Evolutionary conservation across 106 monocot genomes (phyloP).

Genomic region (Iris macrosiphon): DNA sequence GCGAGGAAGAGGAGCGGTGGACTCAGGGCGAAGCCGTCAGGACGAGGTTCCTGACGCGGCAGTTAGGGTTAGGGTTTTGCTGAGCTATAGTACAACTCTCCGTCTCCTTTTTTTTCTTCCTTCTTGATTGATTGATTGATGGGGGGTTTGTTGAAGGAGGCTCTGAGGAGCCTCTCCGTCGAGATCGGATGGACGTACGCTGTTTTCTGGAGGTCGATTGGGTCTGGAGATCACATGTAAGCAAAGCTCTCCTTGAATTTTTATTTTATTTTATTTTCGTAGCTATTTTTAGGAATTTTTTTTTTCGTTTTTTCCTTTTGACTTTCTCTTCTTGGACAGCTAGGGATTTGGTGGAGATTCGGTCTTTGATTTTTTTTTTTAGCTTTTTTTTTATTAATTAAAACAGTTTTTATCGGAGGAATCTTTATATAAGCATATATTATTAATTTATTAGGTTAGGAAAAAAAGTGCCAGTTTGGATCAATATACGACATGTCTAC

Average conservation of each 20-base stretch:
- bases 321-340: too few relatives aligned
- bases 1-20: slow-evolving; percentile 31
- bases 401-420: neutral
- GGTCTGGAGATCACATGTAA: slow-evolving; percentile 36
- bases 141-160: slow-evolving; percentile 34
- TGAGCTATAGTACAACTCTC: neutral
- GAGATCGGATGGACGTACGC: slow-evolving; percentile 80
- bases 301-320: too few relatives aligned
- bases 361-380: neutral
- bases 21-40: slow-evolving; percentile 33
- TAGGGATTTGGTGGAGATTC: too few relatives aligned
- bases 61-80: slow-evolving; percentile 18
- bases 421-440: neutral
- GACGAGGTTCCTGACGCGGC: slow-evolving; percentile 31
- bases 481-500: too few relatives aligned
- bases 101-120: neutral
- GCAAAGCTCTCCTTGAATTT: too few relatives aligned
- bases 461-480: neutral
- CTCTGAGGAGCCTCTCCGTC: slow-evolving; percentile 46
- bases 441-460: neutral
- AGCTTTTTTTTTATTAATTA: neutral
- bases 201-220: slow-evolving; percentile 54
- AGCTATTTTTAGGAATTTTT: too few relatives aligned
- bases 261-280: neutral
- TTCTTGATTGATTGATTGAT: slow-evolving; percentile 6